phyloP scores from a whole-genome alignment of 2,329 filamentous ascomycete species.

The Septoria linicola region DNA sequence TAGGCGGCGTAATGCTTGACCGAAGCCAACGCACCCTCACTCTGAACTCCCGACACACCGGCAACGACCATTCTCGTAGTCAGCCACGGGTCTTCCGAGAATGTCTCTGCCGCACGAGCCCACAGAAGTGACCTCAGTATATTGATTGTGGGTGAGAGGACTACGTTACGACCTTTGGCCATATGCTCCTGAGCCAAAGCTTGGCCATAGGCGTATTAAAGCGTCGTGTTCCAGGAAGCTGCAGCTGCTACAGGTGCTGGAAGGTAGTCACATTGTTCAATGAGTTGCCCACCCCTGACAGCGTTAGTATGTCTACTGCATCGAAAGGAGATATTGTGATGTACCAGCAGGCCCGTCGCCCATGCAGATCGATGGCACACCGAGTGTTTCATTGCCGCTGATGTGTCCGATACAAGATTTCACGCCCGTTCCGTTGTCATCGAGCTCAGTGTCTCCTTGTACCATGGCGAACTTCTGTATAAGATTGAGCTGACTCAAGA shows the following conservation, averaged over 20 bases:
- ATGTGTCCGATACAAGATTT: conserved; percentile 17
- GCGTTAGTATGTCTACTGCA: conserved; percentile 3
- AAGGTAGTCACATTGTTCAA: conserved; percentile 14
- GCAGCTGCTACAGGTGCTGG: conserved; percentile 10
- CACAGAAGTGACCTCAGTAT: conserved; percentile 8
- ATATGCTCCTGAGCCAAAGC: conserved; percentile 15
- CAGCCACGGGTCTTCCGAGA: conserved; percentile 11
- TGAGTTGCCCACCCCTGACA: conserved; percentile 8
- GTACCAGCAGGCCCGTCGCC: conserved; percentile 12
- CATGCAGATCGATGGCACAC: conserved; percentile 14
- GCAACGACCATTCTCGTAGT: conserved; percentile 8
- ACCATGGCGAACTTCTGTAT: conserved; percentile 17
- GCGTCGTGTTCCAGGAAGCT: conserved; percentile 8
- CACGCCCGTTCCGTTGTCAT: conserved; percentile 14
- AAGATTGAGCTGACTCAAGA: conserved; percentile 8
- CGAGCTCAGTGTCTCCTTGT: conserved; percentile 17
- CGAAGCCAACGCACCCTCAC: conserved; percentile 10
- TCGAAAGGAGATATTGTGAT: neutral
- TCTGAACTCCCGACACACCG: conserved; percentile 1
- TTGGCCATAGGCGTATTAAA: conserved; percentile 13
- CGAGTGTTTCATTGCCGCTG: conserved; percentile 12
- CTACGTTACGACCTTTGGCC: conserved; percentile 11
- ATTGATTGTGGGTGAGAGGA: conserved; percentile 15
- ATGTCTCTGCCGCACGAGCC: conserved; percentile 12
- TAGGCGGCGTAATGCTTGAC: conserved; percentile 14